Conservation (phyloP, 2,329 filamentous ascomycete genomes). For the Penicillium sp. region DNA sequence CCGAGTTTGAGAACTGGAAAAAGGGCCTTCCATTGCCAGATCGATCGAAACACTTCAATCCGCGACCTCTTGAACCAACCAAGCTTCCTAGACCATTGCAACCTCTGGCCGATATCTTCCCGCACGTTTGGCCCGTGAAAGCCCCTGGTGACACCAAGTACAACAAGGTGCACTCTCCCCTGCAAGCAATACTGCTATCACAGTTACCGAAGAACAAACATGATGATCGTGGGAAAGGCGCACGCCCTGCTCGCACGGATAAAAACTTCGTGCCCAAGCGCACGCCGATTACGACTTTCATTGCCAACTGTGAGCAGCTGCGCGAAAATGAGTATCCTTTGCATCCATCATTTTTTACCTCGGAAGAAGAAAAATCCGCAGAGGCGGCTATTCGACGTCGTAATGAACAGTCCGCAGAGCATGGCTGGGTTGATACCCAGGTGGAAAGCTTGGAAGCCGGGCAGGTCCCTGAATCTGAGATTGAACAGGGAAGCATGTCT, state of each 20-base stretch:
- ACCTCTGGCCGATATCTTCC: conserved; percentile 74
- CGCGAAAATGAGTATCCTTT: conserved; percentile 76
- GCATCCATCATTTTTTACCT: conserved; percentile 67
- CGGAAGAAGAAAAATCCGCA: conserved; percentile 51
- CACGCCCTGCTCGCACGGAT: conserved; percentile 57
- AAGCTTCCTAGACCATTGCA: conserved; percentile 49
- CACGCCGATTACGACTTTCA: conserved; percentile 73
- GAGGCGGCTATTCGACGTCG: conserved; percentile 50
- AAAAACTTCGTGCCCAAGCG: conserved; percentile 66
- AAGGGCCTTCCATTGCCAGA: conserved; percentile 34
- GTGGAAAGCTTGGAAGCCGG: conserved; percentile 64
- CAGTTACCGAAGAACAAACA: conserved; percentile 64
- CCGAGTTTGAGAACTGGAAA: conserved; percentile 39
- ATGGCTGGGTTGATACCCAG: conserved; percentile 78
- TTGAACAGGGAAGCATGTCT: conserved; percentile 76
- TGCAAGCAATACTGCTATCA: conserved; percentile 75
- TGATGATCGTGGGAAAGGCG: conserved; percentile 53
- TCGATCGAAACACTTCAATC: conserved; percentile 31
- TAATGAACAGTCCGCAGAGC: conserved; percentile 44
- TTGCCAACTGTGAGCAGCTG: conserved; percentile 67
- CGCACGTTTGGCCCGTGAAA: conserved; percentile 81
- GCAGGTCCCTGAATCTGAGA: conserved; percentile 59
- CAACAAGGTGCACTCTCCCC: conserved; percentile 75
- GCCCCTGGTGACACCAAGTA: conserved; percentile 80
- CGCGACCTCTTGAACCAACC: conserved; percentile 28